Evolutionary conservation across 176 grass and related monocot species (phyloP).

Genomic region (Paspalum vaginatum): DNA sequence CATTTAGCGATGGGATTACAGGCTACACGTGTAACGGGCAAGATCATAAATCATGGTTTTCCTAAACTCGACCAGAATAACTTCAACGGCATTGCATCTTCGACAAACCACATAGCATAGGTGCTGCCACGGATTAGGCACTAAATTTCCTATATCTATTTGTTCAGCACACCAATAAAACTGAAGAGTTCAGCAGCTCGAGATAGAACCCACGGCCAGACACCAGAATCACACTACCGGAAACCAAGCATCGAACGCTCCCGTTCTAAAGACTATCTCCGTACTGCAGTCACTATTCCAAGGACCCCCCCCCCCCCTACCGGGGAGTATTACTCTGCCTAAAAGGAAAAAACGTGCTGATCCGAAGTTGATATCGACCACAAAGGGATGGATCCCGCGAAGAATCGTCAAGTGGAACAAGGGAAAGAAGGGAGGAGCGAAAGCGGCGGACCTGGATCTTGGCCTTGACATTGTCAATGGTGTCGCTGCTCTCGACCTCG

Average conservation of each 20-base stretch:
- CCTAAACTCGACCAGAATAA: not conserved
- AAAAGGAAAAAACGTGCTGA: not conserved
- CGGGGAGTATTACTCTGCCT: no score
- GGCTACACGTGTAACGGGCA: not conserved
- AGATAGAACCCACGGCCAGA: not conserved
- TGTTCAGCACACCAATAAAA: not conserved
- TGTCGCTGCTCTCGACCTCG: conserved; percentile 87
- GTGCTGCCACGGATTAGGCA: not conserved
- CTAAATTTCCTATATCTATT: not conserved
- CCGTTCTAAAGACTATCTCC: not conserved
- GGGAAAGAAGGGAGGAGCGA: not conserved
- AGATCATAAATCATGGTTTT: not conserved
- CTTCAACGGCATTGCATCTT: not conserved
- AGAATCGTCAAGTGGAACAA: not conserved
- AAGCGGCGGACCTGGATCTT: conserved; percentile 69
- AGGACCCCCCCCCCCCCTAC: no score
- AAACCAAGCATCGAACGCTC: not conserved
- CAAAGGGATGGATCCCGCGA: not conserved
- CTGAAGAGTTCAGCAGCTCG: not conserved
- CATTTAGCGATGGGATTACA: not conserved
- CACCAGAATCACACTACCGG: not conserved
- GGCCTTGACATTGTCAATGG: conserved; percentile 83
- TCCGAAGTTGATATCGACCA: not conserved
- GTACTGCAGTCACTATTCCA: not conserved
- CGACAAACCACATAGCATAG: not conserved